Conservation (phyloP, 306 rosid genomes). For the Trichosanthes cucumerina region DNA sequence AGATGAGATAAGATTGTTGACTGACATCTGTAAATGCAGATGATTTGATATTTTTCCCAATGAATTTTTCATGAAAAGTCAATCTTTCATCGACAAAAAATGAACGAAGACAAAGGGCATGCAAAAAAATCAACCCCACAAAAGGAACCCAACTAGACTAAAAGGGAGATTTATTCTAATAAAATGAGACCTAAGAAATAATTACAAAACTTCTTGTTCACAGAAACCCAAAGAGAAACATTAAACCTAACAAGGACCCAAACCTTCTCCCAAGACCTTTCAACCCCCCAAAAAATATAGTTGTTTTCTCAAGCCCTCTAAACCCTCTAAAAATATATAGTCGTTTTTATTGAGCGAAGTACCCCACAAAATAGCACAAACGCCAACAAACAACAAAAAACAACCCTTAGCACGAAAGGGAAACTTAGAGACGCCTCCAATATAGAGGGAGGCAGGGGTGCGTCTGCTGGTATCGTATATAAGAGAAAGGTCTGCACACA, state of each 20-base stretch:
- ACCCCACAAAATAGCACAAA: background rate
- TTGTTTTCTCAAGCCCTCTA: no score
- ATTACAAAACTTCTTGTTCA: background rate
- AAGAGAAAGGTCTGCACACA: background rate
- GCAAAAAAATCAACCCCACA: background rate
- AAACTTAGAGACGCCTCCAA: background rate
- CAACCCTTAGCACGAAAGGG: background rate
- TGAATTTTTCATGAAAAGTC: background rate
- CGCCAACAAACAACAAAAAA: background rate
- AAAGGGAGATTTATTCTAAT: background rate
- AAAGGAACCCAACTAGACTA: background rate
- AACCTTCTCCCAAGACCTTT: no score
- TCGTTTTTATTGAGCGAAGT: no score
- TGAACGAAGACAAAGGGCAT: background rate
- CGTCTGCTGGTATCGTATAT: no score
- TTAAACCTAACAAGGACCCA: no score
- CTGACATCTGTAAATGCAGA: background rate
- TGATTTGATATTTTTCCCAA: no score
- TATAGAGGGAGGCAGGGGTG: no score
- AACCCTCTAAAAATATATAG: no score
- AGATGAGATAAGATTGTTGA: background rate
- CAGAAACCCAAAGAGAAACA: background rate
- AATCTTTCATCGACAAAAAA: background rate
- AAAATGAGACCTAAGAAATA: background rate
- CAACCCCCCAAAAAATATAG: no score